Conservation (phyloP, 2,329 filamentous ascomycete genomes). For the Ophiostoma montium region DNA sequence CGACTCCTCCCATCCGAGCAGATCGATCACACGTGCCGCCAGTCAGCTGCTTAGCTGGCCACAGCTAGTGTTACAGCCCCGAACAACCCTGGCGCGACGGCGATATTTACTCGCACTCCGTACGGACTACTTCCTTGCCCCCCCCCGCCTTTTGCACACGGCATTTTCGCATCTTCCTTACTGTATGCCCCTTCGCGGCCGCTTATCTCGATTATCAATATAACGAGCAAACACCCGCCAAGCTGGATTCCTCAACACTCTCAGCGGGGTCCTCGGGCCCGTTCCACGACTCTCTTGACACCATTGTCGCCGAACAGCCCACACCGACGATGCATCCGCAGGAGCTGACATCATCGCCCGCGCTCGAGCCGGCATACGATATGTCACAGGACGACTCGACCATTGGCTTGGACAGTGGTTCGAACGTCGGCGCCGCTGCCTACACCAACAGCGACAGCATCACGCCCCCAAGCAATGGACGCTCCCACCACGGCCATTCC, state of each 20-base stretch:
- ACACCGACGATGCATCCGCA: constrained; percentile 4
- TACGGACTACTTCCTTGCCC: no score
- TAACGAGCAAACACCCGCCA: constrained; percentile 5
- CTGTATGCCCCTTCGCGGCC: no score
- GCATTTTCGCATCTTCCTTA: no score
- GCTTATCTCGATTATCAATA: no score
- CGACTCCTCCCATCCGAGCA: no score
- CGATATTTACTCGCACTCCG: background rate
- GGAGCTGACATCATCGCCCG: background rate
- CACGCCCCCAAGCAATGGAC: constrained; percentile 15
- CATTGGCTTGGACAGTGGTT: constrained; percentile 34
- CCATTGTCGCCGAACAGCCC: constrained; percentile 33
- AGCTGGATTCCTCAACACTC: constrained; percentile 38
- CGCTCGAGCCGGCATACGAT: background rate
- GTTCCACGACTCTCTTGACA: constrained; percentile 36
- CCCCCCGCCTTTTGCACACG: background rate
- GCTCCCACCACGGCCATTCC: constrained; percentile 28
- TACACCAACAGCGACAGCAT: constrained; percentile 12
- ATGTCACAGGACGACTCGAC: constrained; percentile 30
- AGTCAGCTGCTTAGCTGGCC: background rate
- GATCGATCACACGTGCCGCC: no score
- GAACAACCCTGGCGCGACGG: background rate
- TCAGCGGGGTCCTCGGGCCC: constrained; percentile 36
- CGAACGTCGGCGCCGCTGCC: constrained; percentile 20
- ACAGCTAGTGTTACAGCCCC: background rate